Evolutionary conservation across 2,329 filamentous ascomycete species (phyloP), one percentile per base, ranked within the genome.

Genomic region (Fusarium caatingaense): DNA sequence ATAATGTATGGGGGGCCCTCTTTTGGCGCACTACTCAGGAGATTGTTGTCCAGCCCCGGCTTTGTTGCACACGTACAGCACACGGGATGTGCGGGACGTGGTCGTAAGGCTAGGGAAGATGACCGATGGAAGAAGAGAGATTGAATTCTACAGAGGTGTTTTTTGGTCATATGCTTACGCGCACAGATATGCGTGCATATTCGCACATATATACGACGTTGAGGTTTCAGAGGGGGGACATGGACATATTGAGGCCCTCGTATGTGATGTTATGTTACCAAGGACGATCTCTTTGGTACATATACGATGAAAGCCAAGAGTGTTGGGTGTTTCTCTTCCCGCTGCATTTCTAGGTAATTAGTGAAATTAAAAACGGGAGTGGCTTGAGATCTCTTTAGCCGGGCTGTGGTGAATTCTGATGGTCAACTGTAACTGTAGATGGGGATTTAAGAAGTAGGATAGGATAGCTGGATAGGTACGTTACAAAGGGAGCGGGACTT

Each of bases 81-180:
- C 41, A 54, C 30, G 54, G 55, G 47, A 68, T 57, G 44, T 54
- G 45, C 47, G 53, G 53, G 53, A 68, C 64, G 46, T 60, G 62
- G 62, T 45, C 45, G 56, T 56, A 55, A 45, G 61, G 53, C 50
- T 66, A 48, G 41, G 41, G 20, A 27, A 42, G 41, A 50, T 46
- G 21, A 46, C 51, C 45, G 30, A 48, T 37, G 37, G 41, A 55
- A 53, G 21, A 27, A 7, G 20, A 34, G 25, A 34, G 34, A 32
- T n/a, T 46, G 30, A 34, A 30, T 54, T 41, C 37, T 37, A 25
- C 45, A 58, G 32, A 66, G 30, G 48, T 18, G 9, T 46, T 15
- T 32, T 45, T 37, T 42, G 46, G 34, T 28, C 49, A 59, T 45
- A 41, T 41, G 49, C 48, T 51, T 21, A 41, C 18, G 25, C 25